These are phyloP conservation scores for Bondarzewia mesenterica DNA, from an alignment of 1,284 basidiomycete species.

Conservation along the genomic window DNA sequence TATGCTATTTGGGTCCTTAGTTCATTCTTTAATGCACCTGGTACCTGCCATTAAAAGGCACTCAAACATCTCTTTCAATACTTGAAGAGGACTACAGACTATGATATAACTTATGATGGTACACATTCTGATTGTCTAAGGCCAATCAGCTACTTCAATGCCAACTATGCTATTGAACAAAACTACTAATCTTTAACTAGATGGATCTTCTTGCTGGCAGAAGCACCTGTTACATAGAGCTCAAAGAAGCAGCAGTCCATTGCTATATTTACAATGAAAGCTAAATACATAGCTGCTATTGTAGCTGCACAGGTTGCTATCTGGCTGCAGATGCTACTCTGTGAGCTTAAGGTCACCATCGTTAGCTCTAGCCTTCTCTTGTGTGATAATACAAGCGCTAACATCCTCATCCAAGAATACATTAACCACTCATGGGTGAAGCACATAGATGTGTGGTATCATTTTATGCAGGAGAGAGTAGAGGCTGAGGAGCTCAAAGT, in stretches of 20 bases:
- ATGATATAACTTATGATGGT: too few relatives aligned
- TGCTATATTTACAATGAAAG: slow-evolving; percentile 24
- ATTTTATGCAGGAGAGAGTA: slow-evolving; percentile 12
- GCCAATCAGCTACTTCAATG: too few relatives aligned
- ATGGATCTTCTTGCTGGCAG: too few relatives aligned
- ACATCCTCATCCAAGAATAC: slow-evolving; percentile 21
- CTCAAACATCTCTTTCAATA: too few relatives aligned
- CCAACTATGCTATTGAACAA: too few relatives aligned
- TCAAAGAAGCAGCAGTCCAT: slow-evolving; percentile 20
- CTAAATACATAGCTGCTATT: slow-evolving; percentile 27
- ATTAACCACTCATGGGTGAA: slow-evolving; percentile 19
- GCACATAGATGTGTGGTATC: slow-evolving; percentile 26
- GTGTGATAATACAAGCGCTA: slow-evolving; percentile 23
- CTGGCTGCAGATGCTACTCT: not conserved
- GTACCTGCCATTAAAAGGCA: too few relatives aligned
- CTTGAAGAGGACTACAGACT: too few relatives aligned
- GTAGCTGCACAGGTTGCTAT: slow-evolving; percentile 19
- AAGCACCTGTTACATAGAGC: too few relatives aligned
- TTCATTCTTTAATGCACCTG: too few relatives aligned
- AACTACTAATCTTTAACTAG: too few relatives aligned
- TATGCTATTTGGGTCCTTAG: too few relatives aligned
- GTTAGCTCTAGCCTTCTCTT: slow-evolving; percentile 10
- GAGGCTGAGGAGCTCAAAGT: not conserved
- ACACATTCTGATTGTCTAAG: too few relatives aligned
- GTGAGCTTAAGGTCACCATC: slow-evolving; percentile 6